Conservation (phyloP, 768 basidiomycete species). For the Symmetrospora coprosmae region DNA sequence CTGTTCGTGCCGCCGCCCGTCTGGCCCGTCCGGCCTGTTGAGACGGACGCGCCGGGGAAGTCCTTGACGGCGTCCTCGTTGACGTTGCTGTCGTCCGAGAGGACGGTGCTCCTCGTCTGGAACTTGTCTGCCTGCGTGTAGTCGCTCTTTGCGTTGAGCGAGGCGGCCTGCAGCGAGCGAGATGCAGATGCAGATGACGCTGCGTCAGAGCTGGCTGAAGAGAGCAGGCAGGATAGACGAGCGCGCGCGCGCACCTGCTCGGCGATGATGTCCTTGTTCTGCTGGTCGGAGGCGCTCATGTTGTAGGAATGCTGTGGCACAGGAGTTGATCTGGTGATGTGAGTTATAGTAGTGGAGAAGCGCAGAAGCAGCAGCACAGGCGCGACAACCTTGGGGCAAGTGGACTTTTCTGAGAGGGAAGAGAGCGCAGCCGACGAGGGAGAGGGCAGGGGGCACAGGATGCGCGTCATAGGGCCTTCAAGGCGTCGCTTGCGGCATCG, state of each 20-base stretch:
- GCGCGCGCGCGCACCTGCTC: neutral
- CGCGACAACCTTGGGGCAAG: no score
- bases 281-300: neutral
- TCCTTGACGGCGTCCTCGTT: neutral
- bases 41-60: conserved; percentile 1
- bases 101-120: neutral
- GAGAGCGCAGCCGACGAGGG: no score
- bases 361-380: no score
- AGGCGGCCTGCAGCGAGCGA: neutral
- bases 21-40: conserved; percentile 13
- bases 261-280: conserved; percentile 5
- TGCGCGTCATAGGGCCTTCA: no score
- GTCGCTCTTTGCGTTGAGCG: neutral
- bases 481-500: no score
- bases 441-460: no score
- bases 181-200: neutral
- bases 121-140: neutral
- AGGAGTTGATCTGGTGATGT: no score
- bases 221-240: no score
- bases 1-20: conserved; percentile 11
- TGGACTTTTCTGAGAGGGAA: no score
- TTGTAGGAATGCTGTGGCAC: no score
- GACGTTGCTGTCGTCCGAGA: neutral
- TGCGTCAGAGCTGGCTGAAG: neutral
- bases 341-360: no score